These are phyloP conservation scores for Acanthamoeba royreba DNA, from an alignment of 208 protist genomes.

Conservation along the genomic window DNA sequence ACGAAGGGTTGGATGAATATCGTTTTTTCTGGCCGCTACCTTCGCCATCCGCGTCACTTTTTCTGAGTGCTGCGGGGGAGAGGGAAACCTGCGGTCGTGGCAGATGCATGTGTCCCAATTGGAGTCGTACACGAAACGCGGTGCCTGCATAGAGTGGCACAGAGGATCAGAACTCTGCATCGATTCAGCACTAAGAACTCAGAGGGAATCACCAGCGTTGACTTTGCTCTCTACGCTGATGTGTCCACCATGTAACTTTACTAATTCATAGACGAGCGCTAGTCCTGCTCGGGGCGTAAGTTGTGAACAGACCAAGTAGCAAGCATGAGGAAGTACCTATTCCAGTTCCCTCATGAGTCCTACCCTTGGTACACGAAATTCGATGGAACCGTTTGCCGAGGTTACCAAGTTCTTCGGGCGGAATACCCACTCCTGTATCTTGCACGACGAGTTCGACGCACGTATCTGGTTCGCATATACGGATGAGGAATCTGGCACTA, in stretches of 20 bases:
- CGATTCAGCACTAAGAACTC: no score
- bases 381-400: conserved; percentile 59
- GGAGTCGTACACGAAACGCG: background rate
- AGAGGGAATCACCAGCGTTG: background rate
- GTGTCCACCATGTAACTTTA: conserved; percentile 50
- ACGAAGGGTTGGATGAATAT: background rate
- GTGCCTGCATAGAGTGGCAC: background rate
- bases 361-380: background rate
- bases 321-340: no score
- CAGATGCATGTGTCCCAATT: conserved; percentile 18
- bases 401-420: conserved; percentile 34
- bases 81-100: background rate
- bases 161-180: no score
- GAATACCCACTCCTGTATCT: conserved; percentile 60
- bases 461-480: background rate
- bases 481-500: background rate
- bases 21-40: background rate
- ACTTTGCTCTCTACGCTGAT: conserved; percentile 11
- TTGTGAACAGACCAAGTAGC: no score
- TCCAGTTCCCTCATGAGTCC: conserved; percentile 63
- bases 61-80: background rate
- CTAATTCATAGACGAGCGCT: conserved; percentile 58
- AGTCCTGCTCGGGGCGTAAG: conserved; percentile 47
- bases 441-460: background rate
- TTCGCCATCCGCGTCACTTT: no score